Percentiles rank a stretch among this genome's conserved stretches.
phyloP scores from a whole-genome alignment of 148 eudicot species.

The Rhododendron mucronatum region DNA sequence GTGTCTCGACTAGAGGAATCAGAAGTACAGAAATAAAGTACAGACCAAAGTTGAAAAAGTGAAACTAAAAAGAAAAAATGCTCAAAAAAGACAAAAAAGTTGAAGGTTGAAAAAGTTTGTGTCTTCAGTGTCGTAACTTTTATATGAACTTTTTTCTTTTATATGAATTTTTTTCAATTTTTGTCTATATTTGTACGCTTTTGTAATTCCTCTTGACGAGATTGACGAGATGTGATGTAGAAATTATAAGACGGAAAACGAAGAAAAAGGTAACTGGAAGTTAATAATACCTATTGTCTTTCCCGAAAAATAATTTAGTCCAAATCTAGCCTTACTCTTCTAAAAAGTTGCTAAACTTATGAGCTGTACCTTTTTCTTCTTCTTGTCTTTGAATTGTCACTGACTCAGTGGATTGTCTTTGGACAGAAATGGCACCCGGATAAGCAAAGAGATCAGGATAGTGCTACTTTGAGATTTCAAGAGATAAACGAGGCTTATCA shows the following conservation, averaged over 20 bases:
- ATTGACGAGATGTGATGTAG: neutral
- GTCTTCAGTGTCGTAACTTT: neutral
- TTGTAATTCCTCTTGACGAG: neutral
- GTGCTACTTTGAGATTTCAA: constrained; percentile 74
- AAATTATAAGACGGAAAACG: neutral
- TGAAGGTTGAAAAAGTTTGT: no score
- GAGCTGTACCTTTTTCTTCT: neutral
- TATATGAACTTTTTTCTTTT: neutral
- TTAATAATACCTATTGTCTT: neutral
- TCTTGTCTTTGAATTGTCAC: neutral
- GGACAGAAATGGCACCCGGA: constrained; percentile 97
- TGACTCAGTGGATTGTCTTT: constrained; percentile 6
- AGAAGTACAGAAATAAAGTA: no score
- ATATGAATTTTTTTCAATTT: neutral
- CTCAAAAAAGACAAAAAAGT: no score
- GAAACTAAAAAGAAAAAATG: no score
- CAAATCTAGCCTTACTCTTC: neutral
- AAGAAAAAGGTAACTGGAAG: neutral
- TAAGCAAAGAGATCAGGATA: constrained; percentile 59
- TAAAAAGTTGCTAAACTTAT: neutral
- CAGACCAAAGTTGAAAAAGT: no score
- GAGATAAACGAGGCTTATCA: constrained; percentile 93
- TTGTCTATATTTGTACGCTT: no score
- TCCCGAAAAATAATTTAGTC: neutral
- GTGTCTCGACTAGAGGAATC: neutral